These are phyloP conservation scores for Carallia brachiata DNA, from an alignment of 345 rosid genomes.

Conservation along the genomic window DNA sequence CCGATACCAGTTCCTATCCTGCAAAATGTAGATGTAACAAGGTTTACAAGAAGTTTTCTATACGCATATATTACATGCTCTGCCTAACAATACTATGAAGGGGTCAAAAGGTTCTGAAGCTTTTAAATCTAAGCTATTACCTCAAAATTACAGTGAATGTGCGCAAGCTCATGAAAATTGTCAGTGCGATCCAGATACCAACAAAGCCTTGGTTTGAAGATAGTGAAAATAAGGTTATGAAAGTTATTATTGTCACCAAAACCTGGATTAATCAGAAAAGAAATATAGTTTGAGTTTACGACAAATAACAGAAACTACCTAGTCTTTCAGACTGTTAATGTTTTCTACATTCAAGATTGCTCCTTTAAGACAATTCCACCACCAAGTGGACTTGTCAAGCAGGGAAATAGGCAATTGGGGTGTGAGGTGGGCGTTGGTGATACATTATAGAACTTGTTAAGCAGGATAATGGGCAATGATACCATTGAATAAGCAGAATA, in stretches of 20 bases:
- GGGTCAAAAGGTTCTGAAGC: background rate
- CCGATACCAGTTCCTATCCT: constrained; percentile 42
- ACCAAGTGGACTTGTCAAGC: too few species aligned
- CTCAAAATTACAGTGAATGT: constrained; percentile 37
- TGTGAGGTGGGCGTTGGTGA: background rate
- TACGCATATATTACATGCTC: too few species aligned
- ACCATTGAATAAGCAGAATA: constrained; percentile 29
- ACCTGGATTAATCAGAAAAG: constrained; percentile 22
- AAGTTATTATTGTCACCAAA: constrained; percentile 34
- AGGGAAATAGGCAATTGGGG: too few species aligned
- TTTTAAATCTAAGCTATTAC: constrained; percentile 11
- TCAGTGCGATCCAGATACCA: constrained; percentile 43
- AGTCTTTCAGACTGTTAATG: background rate
- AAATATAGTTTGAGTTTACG: background rate
- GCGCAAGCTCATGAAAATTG: constrained; percentile 39
- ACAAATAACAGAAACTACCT: background rate
- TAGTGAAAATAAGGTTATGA: constrained; percentile 23
- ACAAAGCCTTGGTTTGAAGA: constrained; percentile 35
- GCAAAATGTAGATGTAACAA: constrained; percentile 5
- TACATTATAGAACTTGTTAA: background rate
- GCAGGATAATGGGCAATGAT: background rate
- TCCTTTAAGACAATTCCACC: too few species aligned
- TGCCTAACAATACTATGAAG: background rate
- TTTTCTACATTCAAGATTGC: background rate
- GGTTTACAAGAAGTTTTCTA: background rate